Evolutionary conservation across 75 land plant species (phyloP).

Genomic region (Isoetes taiwanensis): DNA sequence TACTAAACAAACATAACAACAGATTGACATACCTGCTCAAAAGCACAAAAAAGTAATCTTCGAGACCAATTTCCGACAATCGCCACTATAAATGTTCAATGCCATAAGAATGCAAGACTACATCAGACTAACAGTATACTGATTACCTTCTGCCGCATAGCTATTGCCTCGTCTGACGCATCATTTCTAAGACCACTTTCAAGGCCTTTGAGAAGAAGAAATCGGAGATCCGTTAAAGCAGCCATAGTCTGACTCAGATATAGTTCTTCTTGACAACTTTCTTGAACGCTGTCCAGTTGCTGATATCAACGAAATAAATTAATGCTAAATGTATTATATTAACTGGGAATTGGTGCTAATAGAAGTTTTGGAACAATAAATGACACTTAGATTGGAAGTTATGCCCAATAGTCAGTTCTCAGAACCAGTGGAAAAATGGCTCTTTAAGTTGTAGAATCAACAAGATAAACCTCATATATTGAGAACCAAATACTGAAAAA

Average conservation of each 20-base stretch:
- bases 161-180: slow-evolving; percentile 93
- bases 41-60: slow-evolving; percentile 84
- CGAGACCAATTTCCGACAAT: slow-evolving; percentile 90
- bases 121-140: not conserved
- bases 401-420: not conserved
- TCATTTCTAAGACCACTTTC: slow-evolving; percentile 94
- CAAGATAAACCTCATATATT: not conserved
- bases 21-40: slow-evolving; percentile 77
- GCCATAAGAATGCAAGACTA: not conserved
- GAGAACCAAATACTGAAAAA: not conserved
- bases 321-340: no score
- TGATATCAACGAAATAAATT: no score
- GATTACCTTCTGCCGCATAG: slow-evolving; percentile 90
- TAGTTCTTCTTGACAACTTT: no score
- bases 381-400: not conserved
- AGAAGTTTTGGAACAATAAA: not conserved
- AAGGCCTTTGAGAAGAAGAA: slow-evolving; percentile 58
- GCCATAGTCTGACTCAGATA: no score
- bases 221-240: slow-evolving; percentile 52
- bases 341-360: not conserved
- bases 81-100: slow-evolving; percentile 56
- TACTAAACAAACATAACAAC: no score
- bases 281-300: no score
- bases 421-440: not conserved
- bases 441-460: not conserved